These are phyloP conservation scores for Suillus cothurnatus DNA, from an alignment of 768 basidiomycete genomes.

Conservation along the genomic window DNA sequence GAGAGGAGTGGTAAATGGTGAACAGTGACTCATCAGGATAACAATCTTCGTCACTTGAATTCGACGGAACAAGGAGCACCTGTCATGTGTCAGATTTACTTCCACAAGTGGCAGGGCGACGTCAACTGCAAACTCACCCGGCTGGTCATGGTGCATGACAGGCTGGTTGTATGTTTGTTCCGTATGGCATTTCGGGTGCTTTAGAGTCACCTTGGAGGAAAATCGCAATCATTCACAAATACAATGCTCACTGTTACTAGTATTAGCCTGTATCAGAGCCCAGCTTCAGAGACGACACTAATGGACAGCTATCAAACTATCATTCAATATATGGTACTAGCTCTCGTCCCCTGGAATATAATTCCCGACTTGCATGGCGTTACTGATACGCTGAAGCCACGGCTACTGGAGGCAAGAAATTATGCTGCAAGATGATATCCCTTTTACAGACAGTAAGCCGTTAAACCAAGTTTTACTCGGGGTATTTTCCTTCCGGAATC, in stretches of 20 bases:
- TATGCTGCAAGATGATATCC: no score
- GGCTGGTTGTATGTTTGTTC: not conserved
- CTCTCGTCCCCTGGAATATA: not conserved
- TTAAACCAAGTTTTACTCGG: not conserved
- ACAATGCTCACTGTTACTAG: not conserved
- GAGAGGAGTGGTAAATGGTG: not conserved
- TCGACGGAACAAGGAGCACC: not conserved
- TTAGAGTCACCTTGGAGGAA: not conserved
- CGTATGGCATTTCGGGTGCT: not conserved
- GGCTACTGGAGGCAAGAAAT: not conserved
- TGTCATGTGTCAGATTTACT: not conserved
- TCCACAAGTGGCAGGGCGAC: not conserved
- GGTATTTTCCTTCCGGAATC: not conserved
- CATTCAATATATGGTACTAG: not conserved
- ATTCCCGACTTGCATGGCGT: not conserved
- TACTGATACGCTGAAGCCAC: not conserved
- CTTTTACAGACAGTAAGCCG: no score
- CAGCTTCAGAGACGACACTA: no score
- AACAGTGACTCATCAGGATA: not conserved
- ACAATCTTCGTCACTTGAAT: not conserved
- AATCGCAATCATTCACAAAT: not conserved
- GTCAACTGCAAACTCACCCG: not conserved
- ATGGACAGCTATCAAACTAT: not conserved
- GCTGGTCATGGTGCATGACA: not conserved
- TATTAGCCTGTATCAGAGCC: no score